These are phyloP conservation scores for Kondoa malvinella DNA, from an alignment of 768 basidiomycete species.

Conservation along the genomic window DNA sequence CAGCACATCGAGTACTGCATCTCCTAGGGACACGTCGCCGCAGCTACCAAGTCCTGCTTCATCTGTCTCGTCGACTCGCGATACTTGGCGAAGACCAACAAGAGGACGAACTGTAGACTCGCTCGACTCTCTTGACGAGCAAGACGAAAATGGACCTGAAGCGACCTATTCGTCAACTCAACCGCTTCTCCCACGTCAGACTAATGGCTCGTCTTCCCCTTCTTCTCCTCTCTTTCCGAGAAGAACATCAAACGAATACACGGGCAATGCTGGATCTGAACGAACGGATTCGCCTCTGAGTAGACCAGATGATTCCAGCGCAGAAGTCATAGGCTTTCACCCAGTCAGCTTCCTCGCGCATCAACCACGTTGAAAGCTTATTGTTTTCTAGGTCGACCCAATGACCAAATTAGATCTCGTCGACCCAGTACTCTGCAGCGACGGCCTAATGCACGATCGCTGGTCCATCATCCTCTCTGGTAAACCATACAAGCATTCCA, in stretches of 20 bases:
- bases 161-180: background rate
- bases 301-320: background rate
- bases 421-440: constrained; percentile 5
- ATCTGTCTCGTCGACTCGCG: background rate
- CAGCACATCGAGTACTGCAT: background rate
- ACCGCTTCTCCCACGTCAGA: background rate
- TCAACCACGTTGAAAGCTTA: background rate
- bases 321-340: background rate
- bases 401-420: background rate
- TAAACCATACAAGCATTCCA: constrained; percentile 11
- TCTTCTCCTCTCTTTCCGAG: background rate
- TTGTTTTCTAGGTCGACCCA: background rate
- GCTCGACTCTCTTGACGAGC: background rate
- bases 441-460: constrained; percentile 21
- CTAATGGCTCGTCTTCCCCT: background rate
- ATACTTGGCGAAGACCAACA: background rate
- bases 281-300: background rate
- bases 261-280: background rate
- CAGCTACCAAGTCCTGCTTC: background rate
- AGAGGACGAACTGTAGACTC: background rate
- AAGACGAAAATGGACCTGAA: background rate
- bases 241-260: background rate
- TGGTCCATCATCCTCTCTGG: constrained; percentile 12
- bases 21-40: no score
- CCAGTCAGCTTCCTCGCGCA: background rate